These are phyloP conservation scores for Fusarium nurragi DNA, from an alignment of 2,329 filamentous ascomycete genomes.

Conservation along the genomic window DNA sequence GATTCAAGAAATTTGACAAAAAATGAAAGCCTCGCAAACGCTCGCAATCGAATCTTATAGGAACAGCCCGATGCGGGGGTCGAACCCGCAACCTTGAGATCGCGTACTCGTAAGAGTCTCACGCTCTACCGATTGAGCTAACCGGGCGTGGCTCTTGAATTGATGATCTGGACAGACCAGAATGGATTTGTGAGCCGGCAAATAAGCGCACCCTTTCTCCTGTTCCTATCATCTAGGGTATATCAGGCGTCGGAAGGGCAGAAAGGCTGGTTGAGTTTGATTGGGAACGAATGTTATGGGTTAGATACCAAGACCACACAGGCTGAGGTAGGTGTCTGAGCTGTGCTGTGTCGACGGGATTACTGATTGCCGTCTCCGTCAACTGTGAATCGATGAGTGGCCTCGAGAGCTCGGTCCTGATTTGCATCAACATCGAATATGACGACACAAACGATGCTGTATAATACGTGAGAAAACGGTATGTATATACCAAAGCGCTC, in stretches of 20 bases:
- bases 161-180: not conserved
- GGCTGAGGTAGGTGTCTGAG: not conserved
- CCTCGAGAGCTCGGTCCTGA: not conserved
- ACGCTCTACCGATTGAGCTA: constrained; percentile 66
- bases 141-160: constrained; percentile 47
- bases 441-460: not conserved
- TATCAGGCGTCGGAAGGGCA: not conserved
- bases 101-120: constrained; percentile 65
- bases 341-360: not conserved
- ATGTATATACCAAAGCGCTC: accelerated
- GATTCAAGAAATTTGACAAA: not conserved
- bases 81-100: constrained; percentile 68
- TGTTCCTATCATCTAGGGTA: no score
- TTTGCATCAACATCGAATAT: not conserved
- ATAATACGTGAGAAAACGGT: not conserved
- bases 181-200: not conserved
- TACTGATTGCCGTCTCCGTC: not conserved
- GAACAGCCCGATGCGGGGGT: constrained; percentile 56
- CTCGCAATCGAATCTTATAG: constrained; percentile 41
- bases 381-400: not conserved
- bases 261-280: not conserved
- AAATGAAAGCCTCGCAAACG: constrained; percentile 17
- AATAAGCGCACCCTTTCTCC: no score
- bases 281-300: no score
- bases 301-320: not conserved